These are phyloP conservation scores for Populus simonii DNA, from an alignment of 345 rosid species.

Conservation along the genomic window DNA sequence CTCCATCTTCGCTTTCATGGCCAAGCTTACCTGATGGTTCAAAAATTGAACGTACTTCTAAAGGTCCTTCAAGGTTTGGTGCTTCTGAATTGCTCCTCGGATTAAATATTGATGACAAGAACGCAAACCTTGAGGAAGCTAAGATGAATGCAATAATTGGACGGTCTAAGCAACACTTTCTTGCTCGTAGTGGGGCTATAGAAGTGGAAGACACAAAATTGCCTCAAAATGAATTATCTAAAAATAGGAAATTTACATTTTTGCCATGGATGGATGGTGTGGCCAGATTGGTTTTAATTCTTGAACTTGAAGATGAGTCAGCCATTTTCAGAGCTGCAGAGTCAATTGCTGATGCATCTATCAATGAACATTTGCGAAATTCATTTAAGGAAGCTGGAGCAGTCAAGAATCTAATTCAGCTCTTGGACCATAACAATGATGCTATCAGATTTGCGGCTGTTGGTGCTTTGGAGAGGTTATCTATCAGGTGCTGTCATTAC, in stretches of 20 bases:
- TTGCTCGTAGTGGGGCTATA: slow-evolving; percentile 77
- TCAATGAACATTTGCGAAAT: slow-evolving; percentile 70
- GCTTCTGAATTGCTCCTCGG: slow-evolving; percentile 81
- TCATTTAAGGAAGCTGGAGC: slow-evolving; percentile 91
- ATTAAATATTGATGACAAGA: slow-evolving; percentile 42
- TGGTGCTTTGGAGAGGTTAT: slow-evolving; percentile 65
- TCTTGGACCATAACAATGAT: slow-evolving; percentile 57
- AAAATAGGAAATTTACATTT: slow-evolving; percentile 44
- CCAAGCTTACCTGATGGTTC: slow-evolving; percentile 80
- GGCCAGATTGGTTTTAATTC: slow-evolving; percentile 83
- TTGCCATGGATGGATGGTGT: slow-evolving; percentile 79
- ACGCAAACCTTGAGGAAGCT: slow-evolving; percentile 54
- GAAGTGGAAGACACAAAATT: slow-evolving; percentile 57
- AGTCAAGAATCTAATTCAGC: slow-evolving; percentile 61
- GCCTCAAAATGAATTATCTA: slow-evolving; percentile 34
- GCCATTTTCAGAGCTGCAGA: slow-evolving; percentile 72
- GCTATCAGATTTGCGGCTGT: slow-evolving; percentile 44
- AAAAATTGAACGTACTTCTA: slow-evolving; percentile 49
- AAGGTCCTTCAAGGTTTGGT: slow-evolving; percentile 64
- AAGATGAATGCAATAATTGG: slow-evolving; percentile 73
- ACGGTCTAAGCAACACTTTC: slow-evolving; percentile 71
- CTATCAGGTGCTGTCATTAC: slow-evolving; percentile 52
- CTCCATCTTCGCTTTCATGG: slow-evolving; percentile 69
- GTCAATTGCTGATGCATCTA: slow-evolving; percentile 69
- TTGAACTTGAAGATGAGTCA: slow-evolving; percentile 68